Evolutionary conservation across 163 green algal species (phyloP).

Genomic region (Scenedesmus sp.): DNA sequence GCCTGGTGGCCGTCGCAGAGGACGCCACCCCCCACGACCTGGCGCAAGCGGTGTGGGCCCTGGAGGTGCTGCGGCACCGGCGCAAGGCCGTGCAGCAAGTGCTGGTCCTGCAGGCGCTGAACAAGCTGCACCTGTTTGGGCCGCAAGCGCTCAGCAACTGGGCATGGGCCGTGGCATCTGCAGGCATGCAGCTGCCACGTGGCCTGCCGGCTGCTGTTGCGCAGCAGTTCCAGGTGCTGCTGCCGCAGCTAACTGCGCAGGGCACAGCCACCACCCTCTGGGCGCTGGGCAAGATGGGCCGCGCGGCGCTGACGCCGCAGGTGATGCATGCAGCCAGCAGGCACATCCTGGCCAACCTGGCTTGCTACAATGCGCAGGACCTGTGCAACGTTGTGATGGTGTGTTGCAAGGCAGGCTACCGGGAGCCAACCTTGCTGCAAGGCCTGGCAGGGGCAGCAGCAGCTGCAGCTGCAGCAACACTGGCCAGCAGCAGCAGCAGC

Average conservation of each 20-base stretch:
- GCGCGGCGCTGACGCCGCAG: background rate
- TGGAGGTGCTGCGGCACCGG: constrained; percentile 1
- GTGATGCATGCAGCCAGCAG: constrained; percentile 37
- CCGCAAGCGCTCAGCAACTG: constrained; percentile 41
- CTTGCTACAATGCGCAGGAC: constrained; percentile 52
- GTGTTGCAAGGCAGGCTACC: constrained; percentile 25
- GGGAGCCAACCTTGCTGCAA: constrained; percentile 22
- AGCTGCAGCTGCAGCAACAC: constrained; percentile 24
- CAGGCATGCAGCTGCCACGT: background rate
- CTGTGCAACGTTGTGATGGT: constrained; percentile 37
- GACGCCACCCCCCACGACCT: constrained; percentile 12
- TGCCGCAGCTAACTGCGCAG: constrained; percentile 15
- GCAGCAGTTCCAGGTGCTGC: constrained; percentile 30
- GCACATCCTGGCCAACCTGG: constrained; percentile 27
- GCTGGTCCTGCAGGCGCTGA: background rate
- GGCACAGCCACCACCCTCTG: constrained; percentile 42
- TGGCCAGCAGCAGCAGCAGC: background rate
- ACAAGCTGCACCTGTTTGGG: constrained; percentile 40
- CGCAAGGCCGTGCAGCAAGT: background rate
- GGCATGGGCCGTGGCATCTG: constrained; percentile 16
- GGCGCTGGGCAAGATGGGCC: constrained; percentile 37
- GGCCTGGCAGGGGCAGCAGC: constrained; percentile 31
- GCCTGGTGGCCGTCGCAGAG: constrained; percentile 11
- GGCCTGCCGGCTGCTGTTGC: constrained; percentile 2
- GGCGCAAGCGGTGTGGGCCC: constrained; percentile 21